Conservation (phyloP, 2,329 filamentous ascomycete species). For the Trichophyton verrucosum region DNA sequence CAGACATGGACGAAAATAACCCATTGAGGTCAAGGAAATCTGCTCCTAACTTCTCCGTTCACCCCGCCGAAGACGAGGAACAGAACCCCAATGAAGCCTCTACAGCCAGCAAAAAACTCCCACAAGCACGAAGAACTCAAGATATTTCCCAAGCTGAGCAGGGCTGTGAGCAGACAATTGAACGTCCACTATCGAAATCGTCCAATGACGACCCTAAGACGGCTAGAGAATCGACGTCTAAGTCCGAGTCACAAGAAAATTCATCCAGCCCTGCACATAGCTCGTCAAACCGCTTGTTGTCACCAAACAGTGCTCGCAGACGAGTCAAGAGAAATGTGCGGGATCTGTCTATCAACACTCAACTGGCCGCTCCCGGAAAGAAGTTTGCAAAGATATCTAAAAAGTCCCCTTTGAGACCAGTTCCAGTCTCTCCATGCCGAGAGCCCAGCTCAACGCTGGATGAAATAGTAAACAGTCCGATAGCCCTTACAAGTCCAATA, state of each 20-base stretch:
- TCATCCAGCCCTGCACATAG: background rate
- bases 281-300: background rate
- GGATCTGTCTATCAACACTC: slow-evolving; percentile 31
- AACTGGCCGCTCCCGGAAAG: slow-evolving; percentile 24
- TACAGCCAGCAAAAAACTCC: background rate
- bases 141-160: background rate
- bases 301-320: slow-evolving; percentile 4
- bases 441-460: slow-evolving; percentile 26
- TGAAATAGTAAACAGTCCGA: slow-evolving; percentile 31
- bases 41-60: slow-evolving; percentile 5
- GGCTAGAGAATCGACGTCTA: background rate
- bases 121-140: background rate
- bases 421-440: slow-evolving; percentile 10
- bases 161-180: background rate
- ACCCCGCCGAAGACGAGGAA: background rate
- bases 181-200: background rate
- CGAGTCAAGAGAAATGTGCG: slow-evolving; percentile 26
- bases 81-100: background rate
- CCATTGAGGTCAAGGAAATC: slow-evolving; percentile 7
- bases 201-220: background rate
- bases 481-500: slow-evolving; percentile 21
- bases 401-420: slow-evolving; percentile 14
- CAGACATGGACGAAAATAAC: background rate
- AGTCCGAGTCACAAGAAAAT: background rate
- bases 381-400: slow-evolving; percentile 25